Conservation (phyloP, 1,139 yeast species). For the Geotrichum aggregatum region DNA sequence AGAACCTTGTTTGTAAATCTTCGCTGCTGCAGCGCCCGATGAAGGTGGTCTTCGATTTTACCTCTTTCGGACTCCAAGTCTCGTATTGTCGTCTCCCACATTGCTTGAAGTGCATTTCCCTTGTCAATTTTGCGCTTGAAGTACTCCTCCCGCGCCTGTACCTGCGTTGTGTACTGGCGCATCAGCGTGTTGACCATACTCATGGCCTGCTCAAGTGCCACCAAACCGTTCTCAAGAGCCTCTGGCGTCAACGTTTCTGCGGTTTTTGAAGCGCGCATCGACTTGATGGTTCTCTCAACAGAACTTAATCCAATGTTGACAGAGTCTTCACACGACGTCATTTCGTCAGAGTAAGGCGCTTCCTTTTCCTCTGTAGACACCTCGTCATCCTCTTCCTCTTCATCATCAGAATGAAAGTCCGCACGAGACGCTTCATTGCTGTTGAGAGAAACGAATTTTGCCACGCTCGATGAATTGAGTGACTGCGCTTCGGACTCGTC, state of each 20-base stretch:
- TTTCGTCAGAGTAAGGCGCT: constrained; percentile 23
- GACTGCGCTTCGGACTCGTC: constrained; percentile 30
- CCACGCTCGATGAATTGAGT: constrained; percentile 14
- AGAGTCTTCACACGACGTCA: constrained; percentile 27
- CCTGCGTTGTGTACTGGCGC: constrained; percentile 43
- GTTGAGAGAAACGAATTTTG: constrained; percentile 18
- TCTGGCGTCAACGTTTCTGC: constrained; percentile 25
- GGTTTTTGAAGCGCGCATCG: constrained; percentile 23
- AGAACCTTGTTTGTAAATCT: constrained; percentile 58
- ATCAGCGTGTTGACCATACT: constrained; percentile 41
- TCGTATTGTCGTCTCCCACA: constrained; percentile 88
- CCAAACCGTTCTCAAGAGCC: constrained; percentile 27
- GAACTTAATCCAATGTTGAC: constrained; percentile 31
- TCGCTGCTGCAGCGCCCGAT: constrained; percentile 63
- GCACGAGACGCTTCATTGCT: constrained; percentile 22
- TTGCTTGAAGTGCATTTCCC: constrained; percentile 72
- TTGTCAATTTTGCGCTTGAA: constrained; percentile 57
- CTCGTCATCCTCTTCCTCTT: constrained; percentile 16
- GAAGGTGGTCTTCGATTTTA: constrained; percentile 68
- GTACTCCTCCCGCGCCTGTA: constrained; percentile 42
- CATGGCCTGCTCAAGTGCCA: constrained; percentile 35
- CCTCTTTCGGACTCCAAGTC: constrained; percentile 79
- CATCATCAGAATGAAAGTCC: constrained; percentile 33
- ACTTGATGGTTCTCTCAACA: constrained; percentile 30
- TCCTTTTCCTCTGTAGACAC: constrained; percentile 2